A percentile compares a stretch with the other conserved stretches of the same genome.
phyloP scores from a whole-genome alignment of 352 stramenopile species.

The Phytophthora vignae region DNA sequence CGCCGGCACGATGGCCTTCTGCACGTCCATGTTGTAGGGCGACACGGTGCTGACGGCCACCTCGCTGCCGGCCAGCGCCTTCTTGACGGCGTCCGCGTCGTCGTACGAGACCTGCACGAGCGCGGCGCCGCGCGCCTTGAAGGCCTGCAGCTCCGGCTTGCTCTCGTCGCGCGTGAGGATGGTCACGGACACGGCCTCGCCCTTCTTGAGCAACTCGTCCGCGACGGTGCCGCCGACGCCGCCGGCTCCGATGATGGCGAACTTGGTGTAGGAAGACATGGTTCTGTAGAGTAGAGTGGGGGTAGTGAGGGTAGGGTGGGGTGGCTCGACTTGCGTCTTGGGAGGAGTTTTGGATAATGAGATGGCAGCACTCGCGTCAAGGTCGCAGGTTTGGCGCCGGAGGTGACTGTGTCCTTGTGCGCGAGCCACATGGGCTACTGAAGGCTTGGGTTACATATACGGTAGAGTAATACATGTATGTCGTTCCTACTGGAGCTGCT shows the following conservation, averaged over 20 bases:
- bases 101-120: slow-evolving; percentile 33
- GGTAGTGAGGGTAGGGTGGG: background rate
- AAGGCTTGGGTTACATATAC: no score
- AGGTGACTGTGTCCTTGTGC: no score
- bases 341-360: slow-evolving; percentile 28
- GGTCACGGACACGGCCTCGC: slow-evolving; percentile 16
- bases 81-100: slow-evolving; percentile 24
- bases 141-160: slow-evolving; percentile 33
- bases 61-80: slow-evolving; percentile 32
- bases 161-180: slow-evolving; percentile 37
- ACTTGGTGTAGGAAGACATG: slow-evolving; percentile 32
- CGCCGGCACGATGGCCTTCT: slow-evolving; percentile 8
- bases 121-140: slow-evolving; percentile 36
- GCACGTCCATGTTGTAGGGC: slow-evolving; percentile 17
- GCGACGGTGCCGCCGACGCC: slow-evolving; percentile 30
- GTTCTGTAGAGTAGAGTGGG: background rate
- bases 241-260: slow-evolving; percentile 38
- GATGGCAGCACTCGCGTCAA: no score
- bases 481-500: background rate
- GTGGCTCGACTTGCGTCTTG: slow-evolving; percentile 15
- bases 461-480: no score
- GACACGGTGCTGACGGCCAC: slow-evolving; percentile 14
- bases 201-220: slow-evolving; percentile 40
- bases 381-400: no score
- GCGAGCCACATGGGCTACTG: no score